Conservation (phyloP, 345 rosid species). For the Barbarea vulgaris region DNA sequence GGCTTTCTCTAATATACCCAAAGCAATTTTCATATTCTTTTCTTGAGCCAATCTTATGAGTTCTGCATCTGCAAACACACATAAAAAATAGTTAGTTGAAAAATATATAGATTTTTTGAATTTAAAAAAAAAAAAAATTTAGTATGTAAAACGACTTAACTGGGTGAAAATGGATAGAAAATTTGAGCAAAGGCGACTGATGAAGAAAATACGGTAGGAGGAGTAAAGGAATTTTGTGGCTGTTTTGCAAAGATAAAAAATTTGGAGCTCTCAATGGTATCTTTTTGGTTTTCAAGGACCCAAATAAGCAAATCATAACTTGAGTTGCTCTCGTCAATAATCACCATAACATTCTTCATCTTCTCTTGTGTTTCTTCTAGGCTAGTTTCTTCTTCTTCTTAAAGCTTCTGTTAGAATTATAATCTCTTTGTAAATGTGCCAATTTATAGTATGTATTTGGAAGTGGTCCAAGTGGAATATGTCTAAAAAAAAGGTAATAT, state of each 20-base stretch:
- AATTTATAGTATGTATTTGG: slow-evolving; percentile 24
- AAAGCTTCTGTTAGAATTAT: slow-evolving; percentile 11
- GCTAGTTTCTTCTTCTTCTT: background rate
- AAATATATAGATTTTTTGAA: too few species aligned
- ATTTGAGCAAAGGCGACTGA: slow-evolving; percentile 40
- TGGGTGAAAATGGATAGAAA: slow-evolving; percentile 41
- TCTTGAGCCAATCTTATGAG: slow-evolving; percentile 31
- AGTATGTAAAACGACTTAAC: slow-evolving; percentile 20
- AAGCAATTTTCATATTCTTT: slow-evolving; percentile 37
- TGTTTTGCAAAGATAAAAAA: slow-evolving; percentile 45
- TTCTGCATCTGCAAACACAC: slow-evolving; percentile 35
- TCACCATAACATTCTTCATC: slow-evolving; percentile 56
- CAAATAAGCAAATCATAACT: slow-evolving; percentile 53
- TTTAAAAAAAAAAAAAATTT: background rate
- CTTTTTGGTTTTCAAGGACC: slow-evolving; percentile 54
- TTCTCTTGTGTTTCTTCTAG: slow-evolving; percentile 18
- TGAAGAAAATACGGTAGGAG: slow-evolving; percentile 2
- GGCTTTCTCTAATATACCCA: slow-evolving; percentile 55
- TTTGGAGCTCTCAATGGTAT: slow-evolving; percentile 29
- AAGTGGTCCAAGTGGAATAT: background rate
- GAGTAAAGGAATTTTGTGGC: slow-evolving; percentile 31
- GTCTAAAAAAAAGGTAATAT: slow-evolving; percentile 4
- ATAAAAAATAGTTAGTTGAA: background rate
- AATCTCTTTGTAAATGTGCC: slow-evolving; percentile 1
- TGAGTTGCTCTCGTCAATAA: slow-evolving; percentile 51